Evolutionary conservation across 331 rosid species (phyloP).

Genomic region (Rhamnella rubrinervis): DNA sequence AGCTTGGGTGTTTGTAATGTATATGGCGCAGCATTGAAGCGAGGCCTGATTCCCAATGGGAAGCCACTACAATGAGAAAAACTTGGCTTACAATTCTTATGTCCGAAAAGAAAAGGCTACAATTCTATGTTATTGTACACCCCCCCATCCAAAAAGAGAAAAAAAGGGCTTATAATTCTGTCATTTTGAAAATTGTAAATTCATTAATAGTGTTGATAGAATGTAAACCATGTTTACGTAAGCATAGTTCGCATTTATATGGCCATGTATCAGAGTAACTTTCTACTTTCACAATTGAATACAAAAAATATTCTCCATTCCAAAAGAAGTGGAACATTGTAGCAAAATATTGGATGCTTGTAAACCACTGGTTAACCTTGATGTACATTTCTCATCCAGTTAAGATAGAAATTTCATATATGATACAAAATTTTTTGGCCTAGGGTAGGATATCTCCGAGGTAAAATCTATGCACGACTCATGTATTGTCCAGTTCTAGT

Average conservation of each 20-base stretch:
- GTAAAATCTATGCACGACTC: slow-evolving; percentile 67
- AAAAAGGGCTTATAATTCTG: too few relatives aligned
- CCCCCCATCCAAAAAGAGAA: too few relatives aligned
- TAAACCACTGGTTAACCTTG: slow-evolving; percentile 24
- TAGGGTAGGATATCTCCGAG: slow-evolving; percentile 25
- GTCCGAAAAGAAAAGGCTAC: neutral
- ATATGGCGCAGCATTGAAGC: slow-evolving; percentile 63
- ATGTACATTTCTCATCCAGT: slow-evolving; percentile 28
- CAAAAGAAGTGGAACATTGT: slow-evolving; percentile 4
- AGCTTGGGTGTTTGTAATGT: slow-evolving; percentile 34
- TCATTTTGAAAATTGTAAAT: too few relatives aligned
- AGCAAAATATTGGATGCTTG: neutral
- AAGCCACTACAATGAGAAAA: slow-evolving; percentile 18
- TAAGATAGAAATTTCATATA: slow-evolving; percentile 17
- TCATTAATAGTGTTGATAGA: too few relatives aligned
- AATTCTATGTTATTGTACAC: too few relatives aligned
- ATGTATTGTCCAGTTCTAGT: slow-evolving; percentile 89
- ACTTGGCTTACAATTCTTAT: neutral
- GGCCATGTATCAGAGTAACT: neutral
- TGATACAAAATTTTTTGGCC: slow-evolving; percentile 1
- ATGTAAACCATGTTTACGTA: neutral
- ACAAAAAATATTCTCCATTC: slow-evolving; percentile 2
- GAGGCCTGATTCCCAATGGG: slow-evolving; percentile 39
- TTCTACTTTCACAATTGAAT: slow-evolving; percentile 2
- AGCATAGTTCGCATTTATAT: neutral